Percentiles rank a stretch among this genome's conserved stretches.
phyloP scores from a whole-genome alignment of 1,284 basidiomycete species.

The Trametes polyzona region DNA sequence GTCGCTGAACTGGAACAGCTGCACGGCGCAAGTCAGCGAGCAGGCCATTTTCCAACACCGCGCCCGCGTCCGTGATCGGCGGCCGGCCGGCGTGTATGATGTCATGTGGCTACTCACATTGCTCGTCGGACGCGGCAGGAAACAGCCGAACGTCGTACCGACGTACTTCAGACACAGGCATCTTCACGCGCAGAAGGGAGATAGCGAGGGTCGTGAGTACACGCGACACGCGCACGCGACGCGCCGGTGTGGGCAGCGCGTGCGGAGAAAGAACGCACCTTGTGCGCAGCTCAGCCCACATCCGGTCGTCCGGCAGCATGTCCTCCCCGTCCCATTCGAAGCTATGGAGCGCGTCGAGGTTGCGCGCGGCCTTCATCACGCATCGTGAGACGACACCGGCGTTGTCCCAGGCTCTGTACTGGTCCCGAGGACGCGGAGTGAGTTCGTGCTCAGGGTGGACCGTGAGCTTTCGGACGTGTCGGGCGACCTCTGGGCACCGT shows the following conservation, averaged over 20 bases:
- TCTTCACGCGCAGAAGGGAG: conserved; percentile 37
- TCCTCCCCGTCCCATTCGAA: conserved; percentile 75
- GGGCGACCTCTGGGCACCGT: conserved; percentile 54
- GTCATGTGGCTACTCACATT: conserved; percentile 49
- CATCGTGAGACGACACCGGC: conserved; percentile 35
- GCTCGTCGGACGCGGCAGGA: conserved; percentile 57
- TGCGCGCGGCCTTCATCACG: conserved; percentile 42
- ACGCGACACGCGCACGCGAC: too few relatives aligned
- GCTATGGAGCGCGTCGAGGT: conserved; percentile 61
- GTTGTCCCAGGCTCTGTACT: conserved; percentile 27
- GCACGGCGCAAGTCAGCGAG: background rate
- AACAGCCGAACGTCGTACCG: conserved; percentile 62
- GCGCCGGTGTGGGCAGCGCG: background rate
- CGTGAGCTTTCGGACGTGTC: conserved; percentile 63
- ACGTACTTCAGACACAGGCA: conserved; percentile 65
- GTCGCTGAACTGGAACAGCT: conserved; percentile 70
- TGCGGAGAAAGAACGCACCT: conserved; percentile 48
- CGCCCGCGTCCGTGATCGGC: background rate
- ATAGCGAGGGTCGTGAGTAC: too few relatives aligned
- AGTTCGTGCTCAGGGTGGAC: conserved; percentile 45
- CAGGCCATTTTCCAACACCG: background rate
- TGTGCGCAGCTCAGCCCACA: conserved; percentile 71
- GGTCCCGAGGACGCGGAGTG: conserved; percentile 11
- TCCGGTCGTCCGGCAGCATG: conserved; percentile 64
- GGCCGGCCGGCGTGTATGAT: conserved; percentile 5